phyloP scores from a whole-genome alignment of 495 filamentous ascomycete species.

The Aspergillus olivimuriae region DNA sequence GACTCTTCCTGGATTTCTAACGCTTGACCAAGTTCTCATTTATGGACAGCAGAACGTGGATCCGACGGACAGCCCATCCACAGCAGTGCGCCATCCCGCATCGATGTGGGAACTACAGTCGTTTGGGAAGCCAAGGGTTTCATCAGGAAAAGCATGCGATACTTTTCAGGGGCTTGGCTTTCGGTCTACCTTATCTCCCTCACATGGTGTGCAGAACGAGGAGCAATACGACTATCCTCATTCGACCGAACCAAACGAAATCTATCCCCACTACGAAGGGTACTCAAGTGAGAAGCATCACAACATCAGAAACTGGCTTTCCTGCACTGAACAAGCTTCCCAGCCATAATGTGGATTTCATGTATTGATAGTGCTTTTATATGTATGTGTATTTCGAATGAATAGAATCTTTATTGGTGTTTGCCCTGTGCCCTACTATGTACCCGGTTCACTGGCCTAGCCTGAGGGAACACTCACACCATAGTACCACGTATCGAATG shows the following conservation, averaged over 20 bases:
- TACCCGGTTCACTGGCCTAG: too few species aligned
- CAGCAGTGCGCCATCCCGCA: neutral
- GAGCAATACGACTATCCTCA: neutral
- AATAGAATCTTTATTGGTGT: too few species aligned
- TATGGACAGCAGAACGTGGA: neutral
- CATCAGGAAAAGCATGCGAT: neutral
- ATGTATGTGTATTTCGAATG: neutral
- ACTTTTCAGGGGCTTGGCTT: neutral
- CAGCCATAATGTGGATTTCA: neutral
- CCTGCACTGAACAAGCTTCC: neutral
- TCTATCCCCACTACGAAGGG: neutral
- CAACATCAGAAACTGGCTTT: neutral
- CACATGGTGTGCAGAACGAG: neutral
- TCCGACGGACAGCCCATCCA: neutral
- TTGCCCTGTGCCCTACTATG: too few species aligned
- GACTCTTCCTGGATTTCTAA: neutral
- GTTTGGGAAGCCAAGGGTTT: neutral
- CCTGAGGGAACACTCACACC: too few species aligned
- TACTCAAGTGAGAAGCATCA: neutral
- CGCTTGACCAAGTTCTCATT: neutral
- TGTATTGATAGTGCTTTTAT: neutral
- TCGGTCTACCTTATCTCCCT: neutral
- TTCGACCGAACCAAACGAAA: neutral
- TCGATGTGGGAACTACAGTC: neutral
- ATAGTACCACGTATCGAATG: too few species aligned